phyloP scores from a whole-genome alignment of 1,284 basidiomycete species.

The Moniliella sp. region DNA sequence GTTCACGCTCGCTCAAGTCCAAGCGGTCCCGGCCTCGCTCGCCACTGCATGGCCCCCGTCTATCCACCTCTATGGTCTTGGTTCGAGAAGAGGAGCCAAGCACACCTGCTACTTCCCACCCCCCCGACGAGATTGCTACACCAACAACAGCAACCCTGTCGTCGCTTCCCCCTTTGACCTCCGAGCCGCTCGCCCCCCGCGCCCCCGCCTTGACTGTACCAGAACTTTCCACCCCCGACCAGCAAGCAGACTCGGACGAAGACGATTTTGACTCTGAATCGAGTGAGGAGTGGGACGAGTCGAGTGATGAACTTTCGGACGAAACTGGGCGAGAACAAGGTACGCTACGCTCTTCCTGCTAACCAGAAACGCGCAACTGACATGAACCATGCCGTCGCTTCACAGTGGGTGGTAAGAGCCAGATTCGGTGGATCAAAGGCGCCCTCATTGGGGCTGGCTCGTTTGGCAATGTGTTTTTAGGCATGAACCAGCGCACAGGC shows the following conservation, averaged over 20 bases:
- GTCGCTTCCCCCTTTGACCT: too few relatives aligned
- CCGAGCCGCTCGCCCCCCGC: too few relatives aligned
- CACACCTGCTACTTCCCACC: neutral
- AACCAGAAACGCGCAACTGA: conserved; percentile 3
- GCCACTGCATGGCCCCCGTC: too few relatives aligned
- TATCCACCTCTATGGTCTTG: too few relatives aligned
- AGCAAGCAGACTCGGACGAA: conserved; percentile 20
- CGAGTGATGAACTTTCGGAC: conserved; percentile 9
- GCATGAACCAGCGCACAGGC: conserved; percentile 83
- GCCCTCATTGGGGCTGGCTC: conserved; percentile 79
- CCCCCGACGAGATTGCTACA: neutral
- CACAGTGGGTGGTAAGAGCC: neutral
- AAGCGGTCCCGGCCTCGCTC: too few relatives aligned
- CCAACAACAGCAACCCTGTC: conserved; percentile 43
- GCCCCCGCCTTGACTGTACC: too few relatives aligned
- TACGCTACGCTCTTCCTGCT: conserved; percentile 32
- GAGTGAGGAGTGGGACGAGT: conserved; percentile 17
- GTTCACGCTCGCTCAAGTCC: neutral
- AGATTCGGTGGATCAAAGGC: conserved; percentile 86
- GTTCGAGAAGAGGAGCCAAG: neutral
- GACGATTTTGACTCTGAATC: conserved; percentile 23
- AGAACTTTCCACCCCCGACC: conserved; percentile 36
- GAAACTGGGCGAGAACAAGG: conserved; percentile 3
- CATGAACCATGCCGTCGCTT: conserved; percentile 7
- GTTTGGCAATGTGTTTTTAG: conserved; percentile 44